A percentile compares a stretch with the other conserved stretches of the same genome.
phyloP scores from a whole-genome alignment of 1,284 basidiomycete genomes.

The Singerocomus inundabilis region DNA sequence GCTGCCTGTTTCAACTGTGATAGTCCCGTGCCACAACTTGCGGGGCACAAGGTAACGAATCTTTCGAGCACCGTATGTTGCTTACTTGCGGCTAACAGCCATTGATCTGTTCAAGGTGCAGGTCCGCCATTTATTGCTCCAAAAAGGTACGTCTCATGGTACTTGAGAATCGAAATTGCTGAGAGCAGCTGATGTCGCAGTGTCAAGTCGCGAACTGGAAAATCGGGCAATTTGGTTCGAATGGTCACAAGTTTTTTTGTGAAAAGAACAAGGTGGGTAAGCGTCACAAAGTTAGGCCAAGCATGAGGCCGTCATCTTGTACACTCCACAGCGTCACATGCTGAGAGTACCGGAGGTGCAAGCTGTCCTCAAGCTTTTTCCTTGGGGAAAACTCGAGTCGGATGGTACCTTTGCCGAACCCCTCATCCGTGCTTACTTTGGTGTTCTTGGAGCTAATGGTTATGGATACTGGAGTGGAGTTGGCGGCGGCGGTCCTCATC shows the following conservation, averaged over 20 bases:
- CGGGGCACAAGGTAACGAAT: constrained; percentile 21
- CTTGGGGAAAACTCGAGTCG: constrained; percentile 41
- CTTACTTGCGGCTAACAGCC: constrained; percentile 17
- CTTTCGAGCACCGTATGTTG: neutral
- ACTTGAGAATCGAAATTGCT: neutral
- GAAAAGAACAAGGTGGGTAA: constrained; percentile 36
- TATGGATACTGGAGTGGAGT: constrained; percentile 40
- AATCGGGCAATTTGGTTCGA: constrained; percentile 26
- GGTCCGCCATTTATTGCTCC: constrained; percentile 31
- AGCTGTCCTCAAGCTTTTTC: constrained; percentile 35
- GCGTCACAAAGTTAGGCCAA: neutral
- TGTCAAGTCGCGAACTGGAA: constrained; percentile 36
- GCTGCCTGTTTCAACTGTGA: constrained; percentile 26
- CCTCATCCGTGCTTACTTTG: constrained; percentile 37
- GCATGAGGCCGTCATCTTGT: neutral
- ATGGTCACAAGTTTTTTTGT: constrained; percentile 37
- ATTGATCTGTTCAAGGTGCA: constrained; percentile 31
- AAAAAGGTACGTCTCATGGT: constrained; percentile 20
- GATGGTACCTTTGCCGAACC: constrained; percentile 39
- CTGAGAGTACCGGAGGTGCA: constrained; percentile 30
- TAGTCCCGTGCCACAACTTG: constrained; percentile 5
- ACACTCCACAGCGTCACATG: constrained; percentile 37
- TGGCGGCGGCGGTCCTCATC: constrained; percentile 35
- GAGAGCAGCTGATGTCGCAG: constrained; percentile 9
- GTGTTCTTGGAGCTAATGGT: constrained; percentile 38